A percentile compares a stretch with the other conserved stretches of the same genome.
Conservation (phyloP, 805 yeast species). For the Teunomyces barrocoloradensis region DNA sequence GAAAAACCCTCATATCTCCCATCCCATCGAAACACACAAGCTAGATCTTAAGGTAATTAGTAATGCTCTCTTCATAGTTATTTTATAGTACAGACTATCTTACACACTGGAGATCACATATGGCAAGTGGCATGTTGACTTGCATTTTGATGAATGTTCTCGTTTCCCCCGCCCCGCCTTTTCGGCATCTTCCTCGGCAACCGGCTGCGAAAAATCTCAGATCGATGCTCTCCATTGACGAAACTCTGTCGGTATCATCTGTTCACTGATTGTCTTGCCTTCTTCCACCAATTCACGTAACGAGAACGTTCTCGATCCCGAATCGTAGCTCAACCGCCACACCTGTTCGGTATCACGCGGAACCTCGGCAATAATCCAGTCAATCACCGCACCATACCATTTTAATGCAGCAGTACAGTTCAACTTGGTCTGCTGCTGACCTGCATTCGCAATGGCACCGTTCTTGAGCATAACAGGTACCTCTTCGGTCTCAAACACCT, state of each 20-base stretch:
- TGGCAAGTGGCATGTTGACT: too few relatives aligned
- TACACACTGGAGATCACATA: too few relatives aligned
- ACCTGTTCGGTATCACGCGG: conserved; percentile 53
- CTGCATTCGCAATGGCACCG: conserved; percentile 29
- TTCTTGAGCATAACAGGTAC: conserved; percentile 68
- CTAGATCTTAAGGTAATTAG: too few relatives aligned
- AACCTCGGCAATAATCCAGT: conserved; percentile 60
- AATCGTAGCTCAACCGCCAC: conserved; percentile 56
- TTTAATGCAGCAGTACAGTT: conserved; percentile 76
- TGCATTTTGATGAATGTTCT: too few relatives aligned
- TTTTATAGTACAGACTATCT: too few relatives aligned
- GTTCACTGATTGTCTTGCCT: conserved; percentile 16
- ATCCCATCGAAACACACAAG: too few relatives aligned
- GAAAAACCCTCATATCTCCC: background rate
- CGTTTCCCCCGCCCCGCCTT: too few relatives aligned
- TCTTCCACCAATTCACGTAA: conserved; percentile 44
- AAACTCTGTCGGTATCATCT: conserved; percentile 28
- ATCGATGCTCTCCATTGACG: conserved; percentile 28
- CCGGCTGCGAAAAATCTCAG: background rate
- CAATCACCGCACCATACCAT: conserved; percentile 82
- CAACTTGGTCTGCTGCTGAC: conserved; percentile 37
- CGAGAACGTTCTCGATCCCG: conserved; percentile 51
- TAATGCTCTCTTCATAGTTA: too few relatives aligned
- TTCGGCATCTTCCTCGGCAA: background rate
- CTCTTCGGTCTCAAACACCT: conserved; percentile 73